phyloP scores from a whole-genome alignment of 192 early-diverging fungal genomes.

The Linnemannia hyalina region DNA sequence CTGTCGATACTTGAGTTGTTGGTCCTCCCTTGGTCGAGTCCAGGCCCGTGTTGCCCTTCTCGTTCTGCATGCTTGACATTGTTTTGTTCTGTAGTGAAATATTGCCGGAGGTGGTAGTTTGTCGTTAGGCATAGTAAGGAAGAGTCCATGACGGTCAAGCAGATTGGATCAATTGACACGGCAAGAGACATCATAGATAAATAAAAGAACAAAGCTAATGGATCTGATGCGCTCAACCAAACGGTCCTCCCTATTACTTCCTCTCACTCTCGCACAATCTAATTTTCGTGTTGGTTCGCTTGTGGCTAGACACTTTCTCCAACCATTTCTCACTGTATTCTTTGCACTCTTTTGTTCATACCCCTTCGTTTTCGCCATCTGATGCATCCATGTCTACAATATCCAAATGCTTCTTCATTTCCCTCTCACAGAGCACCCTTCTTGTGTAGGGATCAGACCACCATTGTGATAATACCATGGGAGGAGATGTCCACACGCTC shows the following conservation, averaged over 20 bases:
- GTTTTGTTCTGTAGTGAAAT: not conserved
- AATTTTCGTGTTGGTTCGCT: no score
- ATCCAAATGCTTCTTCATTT: no score
- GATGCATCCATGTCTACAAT: no score
- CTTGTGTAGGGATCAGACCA: no score
- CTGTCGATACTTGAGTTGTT: not conserved
- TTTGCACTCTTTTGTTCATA: no score
- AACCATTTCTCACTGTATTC: no score
- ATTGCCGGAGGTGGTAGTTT: not conserved
- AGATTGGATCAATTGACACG: not conserved
- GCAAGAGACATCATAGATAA: not conserved
- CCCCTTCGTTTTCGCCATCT: no score
- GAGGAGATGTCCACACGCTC: no score
- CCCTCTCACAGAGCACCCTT: no score
- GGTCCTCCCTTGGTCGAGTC: not conserved
- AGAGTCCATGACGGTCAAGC: not conserved
- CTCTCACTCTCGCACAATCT: not conserved
- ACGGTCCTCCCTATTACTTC: not conserved
- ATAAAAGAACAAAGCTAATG: not conserved
- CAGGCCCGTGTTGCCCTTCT: not conserved
- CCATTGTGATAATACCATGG: no score
- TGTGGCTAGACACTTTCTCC: no score
- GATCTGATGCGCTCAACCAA: not conserved
- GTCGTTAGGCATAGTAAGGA: not conserved
- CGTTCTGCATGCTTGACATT: not conserved